These are phyloP conservation scores for Tricholoma flavovirens DNA, from an alignment of 768 basidiomycete genomes.

Conservation along the genomic window DNA sequence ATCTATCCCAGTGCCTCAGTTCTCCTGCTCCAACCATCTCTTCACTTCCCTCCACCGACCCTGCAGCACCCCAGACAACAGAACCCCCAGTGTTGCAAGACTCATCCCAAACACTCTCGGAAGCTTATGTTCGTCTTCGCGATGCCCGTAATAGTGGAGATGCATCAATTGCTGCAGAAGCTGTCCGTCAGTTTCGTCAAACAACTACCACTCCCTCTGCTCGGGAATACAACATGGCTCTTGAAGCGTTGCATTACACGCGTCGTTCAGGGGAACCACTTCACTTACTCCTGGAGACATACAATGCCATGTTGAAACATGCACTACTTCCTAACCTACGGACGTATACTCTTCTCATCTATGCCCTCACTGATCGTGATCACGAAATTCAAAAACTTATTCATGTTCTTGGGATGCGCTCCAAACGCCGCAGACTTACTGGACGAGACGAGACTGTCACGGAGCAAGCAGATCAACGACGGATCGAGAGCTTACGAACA, in stretches of 20 bases:
- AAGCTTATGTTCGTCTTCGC: conserved; percentile 19
- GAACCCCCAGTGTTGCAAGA: conserved; percentile 3
- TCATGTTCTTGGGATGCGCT: conserved; percentile 34
- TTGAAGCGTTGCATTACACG: conserved; percentile 45
- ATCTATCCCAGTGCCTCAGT: conserved; percentile 1
- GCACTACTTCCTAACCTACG: conserved; percentile 54
- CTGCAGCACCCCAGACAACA: conserved; percentile 16
- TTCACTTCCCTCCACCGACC: conserved; percentile 15
- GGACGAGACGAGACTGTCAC: conserved; percentile 17
- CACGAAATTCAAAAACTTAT: conserved; percentile 50
- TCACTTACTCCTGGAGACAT: conserved; percentile 53
- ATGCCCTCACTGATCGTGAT: conserved; percentile 61
- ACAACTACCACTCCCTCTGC: conserved; percentile 30
- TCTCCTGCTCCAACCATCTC: conserved; percentile 9
- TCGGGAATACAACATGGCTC: conserved; percentile 56
- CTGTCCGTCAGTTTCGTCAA: conserved; percentile 29
- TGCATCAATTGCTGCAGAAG: conserved; percentile 25
- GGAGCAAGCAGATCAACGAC: conserved; percentile 27
- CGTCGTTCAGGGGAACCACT: conserved; percentile 50
- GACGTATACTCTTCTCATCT: conserved; percentile 61
- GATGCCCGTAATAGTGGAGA: conserved; percentile 23
- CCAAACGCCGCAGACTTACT: conserved; percentile 28
- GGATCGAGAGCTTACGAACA: conserved; percentile 38
- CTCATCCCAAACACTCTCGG: conserved; percentile 5
- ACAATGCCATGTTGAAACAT: conserved; percentile 62